These are phyloP conservation scores for Heterobasidion irregulare DNA, from an alignment of 1,284 basidiomycete species.

Conservation along the genomic window DNA sequence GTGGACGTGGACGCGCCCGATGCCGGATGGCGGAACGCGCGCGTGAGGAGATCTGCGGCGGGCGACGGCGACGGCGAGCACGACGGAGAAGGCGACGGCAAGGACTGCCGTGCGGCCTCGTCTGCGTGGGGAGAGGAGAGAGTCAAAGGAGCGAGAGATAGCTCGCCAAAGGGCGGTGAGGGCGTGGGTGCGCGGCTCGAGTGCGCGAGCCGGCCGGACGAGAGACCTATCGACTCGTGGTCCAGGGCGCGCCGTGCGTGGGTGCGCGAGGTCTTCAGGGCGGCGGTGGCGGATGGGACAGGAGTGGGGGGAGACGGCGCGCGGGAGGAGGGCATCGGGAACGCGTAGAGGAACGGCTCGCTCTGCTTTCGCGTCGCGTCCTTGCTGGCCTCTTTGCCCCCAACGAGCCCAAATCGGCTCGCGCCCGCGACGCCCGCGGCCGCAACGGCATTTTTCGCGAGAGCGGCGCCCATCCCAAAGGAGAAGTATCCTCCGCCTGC, in stretches of 20 bases:
- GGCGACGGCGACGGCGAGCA: neutral
- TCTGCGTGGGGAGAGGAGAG: no score
- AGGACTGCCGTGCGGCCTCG: neutral
- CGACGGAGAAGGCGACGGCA: neutral
- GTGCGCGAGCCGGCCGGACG: neutral
- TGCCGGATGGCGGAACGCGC: neutral
- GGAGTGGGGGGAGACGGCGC: neutral
- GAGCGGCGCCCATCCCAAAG: neutral
- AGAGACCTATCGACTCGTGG: neutral
- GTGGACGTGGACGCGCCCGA: neutral
- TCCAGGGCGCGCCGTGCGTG: neutral
- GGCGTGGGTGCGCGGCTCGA: neutral
- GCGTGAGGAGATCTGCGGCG: neutral
- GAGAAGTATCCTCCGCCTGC: neutral
- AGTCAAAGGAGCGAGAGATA: neutral
- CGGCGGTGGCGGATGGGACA: neutral
- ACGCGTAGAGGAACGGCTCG: neutral
- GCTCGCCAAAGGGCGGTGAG: neutral
- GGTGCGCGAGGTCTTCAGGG: neutral
- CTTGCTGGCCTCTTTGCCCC: neutral
- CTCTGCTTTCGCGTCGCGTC: neutral
- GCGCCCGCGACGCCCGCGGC: neutral
- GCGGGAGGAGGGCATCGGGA: neutral
- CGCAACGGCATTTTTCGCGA: neutral
- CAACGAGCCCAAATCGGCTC: no score